Evolutionary conservation across 345 rosid genomes (phyloP).

Genomic region (Citrus glauca): DNA sequence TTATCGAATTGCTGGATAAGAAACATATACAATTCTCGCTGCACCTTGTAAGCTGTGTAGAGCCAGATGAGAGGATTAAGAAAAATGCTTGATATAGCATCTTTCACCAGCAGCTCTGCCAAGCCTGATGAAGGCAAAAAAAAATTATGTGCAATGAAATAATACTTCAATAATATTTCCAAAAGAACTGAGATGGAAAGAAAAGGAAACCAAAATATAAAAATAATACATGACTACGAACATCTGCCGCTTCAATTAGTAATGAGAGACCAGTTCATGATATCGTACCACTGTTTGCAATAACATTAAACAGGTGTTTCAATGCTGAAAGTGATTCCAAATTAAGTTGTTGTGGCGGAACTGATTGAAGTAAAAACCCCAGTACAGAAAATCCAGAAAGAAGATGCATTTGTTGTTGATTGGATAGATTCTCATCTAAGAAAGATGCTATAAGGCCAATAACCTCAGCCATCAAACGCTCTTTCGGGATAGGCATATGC

Average conservation of each 20-base stretch:
- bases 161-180: neutral
- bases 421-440: conserved; percentile 84
- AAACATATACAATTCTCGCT: conserved; percentile 94
- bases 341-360: conserved; percentile 85
- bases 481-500: conserved; percentile 58
- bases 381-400: conserved; percentile 86
- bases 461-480: conserved; percentile 89
- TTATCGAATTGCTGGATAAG: conserved; percentile 80
- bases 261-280: conserved; percentile 9
- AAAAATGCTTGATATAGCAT: conserved; percentile 79
- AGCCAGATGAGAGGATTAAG: conserved; percentile 89
- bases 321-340: conserved; percentile 85
- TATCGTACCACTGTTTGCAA: conserved; percentile 67
- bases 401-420: conserved; percentile 92
- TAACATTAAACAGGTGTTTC: conserved; percentile 76
- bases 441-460: conserved; percentile 92
- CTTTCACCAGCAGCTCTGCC: conserved; percentile 77
- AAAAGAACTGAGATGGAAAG: conserved; percentile 7
- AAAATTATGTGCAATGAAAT: conserved; percentile 3
- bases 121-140: conserved; percentile 42
- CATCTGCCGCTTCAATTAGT: neutral
- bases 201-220: neutral
- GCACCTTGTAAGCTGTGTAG: conserved; percentile 77
- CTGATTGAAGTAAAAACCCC: conserved; percentile 87
- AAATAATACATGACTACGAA: neutral